Percentiles rank a stretch among this genome's conserved stretches.
Conservation (phyloP, 805 yeast genomes). For the Debaryomyces castellii region DNA sequence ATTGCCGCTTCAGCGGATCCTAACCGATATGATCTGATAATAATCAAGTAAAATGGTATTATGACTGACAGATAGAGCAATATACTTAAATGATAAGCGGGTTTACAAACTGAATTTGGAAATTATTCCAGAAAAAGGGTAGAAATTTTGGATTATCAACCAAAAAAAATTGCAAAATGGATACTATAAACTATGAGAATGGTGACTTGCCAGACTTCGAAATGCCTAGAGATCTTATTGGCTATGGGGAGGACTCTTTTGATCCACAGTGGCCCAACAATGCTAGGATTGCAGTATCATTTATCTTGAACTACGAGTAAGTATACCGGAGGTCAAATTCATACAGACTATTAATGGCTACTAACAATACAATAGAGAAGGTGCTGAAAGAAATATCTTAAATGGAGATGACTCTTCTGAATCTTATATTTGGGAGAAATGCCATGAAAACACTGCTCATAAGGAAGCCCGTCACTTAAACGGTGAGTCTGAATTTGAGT, state of each 20-base stretch:
- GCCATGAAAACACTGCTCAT: constrained; percentile 8
- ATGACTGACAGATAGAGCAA: no score
- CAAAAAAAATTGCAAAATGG: no score
- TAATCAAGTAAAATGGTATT: no score
- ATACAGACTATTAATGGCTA: no score
- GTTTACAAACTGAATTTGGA: no score
- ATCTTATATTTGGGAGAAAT: constrained; percentile 14
- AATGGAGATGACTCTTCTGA: constrained; percentile 25
- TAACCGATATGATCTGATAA: no score
- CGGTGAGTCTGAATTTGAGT: constrained; percentile 32
- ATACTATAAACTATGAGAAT: not conserved
- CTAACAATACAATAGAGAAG: constrained; percentile 14
- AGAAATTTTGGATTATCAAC: no score
- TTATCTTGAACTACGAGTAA: constrained; percentile 29
- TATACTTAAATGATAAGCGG: no score
- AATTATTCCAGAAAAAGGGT: no score
- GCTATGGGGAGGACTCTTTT: constrained; percentile 27
- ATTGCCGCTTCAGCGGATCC: no score
- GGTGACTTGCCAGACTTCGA: constrained; percentile 7
- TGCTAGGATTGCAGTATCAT: constrained; percentile 27
- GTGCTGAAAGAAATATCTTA: constrained; percentile 25
- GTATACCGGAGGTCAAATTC: no score
- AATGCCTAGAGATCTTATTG: constrained; percentile 22
- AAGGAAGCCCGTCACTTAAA: constrained; percentile 20
- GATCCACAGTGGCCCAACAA: constrained; percentile 32